Evolutionary conservation across 495 filamentous ascomycete species (phyloP), one percentile per base, ranked within the genome.

Genomic region (Talaromyces stipitatus): DNA sequence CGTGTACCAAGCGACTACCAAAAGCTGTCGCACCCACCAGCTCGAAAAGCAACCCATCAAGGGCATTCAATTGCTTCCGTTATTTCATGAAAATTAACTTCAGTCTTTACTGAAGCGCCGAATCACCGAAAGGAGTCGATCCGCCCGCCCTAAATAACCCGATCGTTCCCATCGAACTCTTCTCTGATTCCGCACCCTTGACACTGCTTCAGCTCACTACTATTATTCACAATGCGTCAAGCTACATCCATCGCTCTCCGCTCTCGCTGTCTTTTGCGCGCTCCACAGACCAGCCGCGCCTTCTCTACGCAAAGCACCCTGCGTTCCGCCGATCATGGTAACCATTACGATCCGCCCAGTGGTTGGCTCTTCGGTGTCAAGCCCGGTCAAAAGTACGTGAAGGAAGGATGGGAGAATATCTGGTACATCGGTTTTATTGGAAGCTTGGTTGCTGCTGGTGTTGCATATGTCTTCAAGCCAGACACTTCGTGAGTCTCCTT

Each of bases 391-490:
- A 95, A 96, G 72, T 88, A 90, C 71, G 80, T 89, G 80, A 91
- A 90, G 72, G 94, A 98, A 72, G 92, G 91, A 48, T 98, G 94
- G 94, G 94, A 98, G 83, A 80, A 72, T 22, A 73, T 92, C 27
- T 94, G 85, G 78, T 83, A 88, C 70, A 96, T 86, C 70, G 91
- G 92, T 18, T 95, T 96, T 69, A 89, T 83, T 72, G 94, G 91
- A n/a, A 87, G 85, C 63, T 69, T 97, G 56, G 70, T 79, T 12
- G 75, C 90, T 43, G 86, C 85, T 30, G 83, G 81, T 55, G 79
- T 97, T 30, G 91, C 84, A 62, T 96, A 97, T 79, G 88, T 89
- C 52, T 97, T 90, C 68, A 98, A 98, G 84, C 94, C 94, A 23
- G 94, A 98, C 79, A 97, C 92, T 51, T 95, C 89, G 94, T 98